Percentiles rank a stretch among this genome's conserved stretches.
Conservation (phyloP, 495 filamentous ascomycete genomes). For the Talaromyces wortmannii region DNA sequence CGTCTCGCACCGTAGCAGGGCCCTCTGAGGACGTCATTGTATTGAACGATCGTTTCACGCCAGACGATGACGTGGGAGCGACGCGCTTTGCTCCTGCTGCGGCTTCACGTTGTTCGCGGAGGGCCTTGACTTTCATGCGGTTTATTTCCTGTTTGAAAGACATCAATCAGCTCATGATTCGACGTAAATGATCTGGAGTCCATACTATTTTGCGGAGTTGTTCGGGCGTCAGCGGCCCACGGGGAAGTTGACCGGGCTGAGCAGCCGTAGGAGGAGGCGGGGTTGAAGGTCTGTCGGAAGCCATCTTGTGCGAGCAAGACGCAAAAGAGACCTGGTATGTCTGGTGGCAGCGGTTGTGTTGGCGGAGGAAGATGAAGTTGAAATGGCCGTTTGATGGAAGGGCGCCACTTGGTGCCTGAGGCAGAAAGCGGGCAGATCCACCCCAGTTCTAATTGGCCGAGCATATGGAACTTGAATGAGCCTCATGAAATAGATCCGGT, state of each 20-base stretch:
- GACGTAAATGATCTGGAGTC: conserved; percentile 6
- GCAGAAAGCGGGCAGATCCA: too few species aligned
- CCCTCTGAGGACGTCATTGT: conserved; percentile 54
- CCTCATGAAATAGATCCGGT: neutral
- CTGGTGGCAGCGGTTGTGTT: neutral
- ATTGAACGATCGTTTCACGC: conserved; percentile 55
- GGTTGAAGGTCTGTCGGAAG: conserved; percentile 48
- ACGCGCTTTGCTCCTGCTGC: conserved; percentile 31
- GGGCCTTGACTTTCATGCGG: conserved; percentile 85
- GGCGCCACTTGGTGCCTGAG: too few species aligned
- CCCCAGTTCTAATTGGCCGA: too few species aligned
- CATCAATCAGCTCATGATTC: too few species aligned
- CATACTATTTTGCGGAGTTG: conserved; percentile 62
- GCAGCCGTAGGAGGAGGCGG: conserved; percentile 43
- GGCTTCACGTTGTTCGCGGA: conserved; percentile 63
- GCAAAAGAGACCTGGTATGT: neutral
- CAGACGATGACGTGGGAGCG: conserved; percentile 24
- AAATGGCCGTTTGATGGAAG: too few species aligned
- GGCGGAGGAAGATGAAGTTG: too few species aligned
- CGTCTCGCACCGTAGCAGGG: conserved; percentile 64
- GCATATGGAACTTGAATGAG: too few species aligned
- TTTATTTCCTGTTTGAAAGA: conserved; percentile 64
- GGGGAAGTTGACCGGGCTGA: conserved; percentile 31
- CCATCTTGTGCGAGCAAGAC: neutral
- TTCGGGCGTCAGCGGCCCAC: conserved; percentile 64